Evolutionary conservation across 1,284 basidiomycete species (phyloP), one percentile per base, ranked within the genome.

Genomic region (Cutaneotrichosporon dermatis): DNA sequence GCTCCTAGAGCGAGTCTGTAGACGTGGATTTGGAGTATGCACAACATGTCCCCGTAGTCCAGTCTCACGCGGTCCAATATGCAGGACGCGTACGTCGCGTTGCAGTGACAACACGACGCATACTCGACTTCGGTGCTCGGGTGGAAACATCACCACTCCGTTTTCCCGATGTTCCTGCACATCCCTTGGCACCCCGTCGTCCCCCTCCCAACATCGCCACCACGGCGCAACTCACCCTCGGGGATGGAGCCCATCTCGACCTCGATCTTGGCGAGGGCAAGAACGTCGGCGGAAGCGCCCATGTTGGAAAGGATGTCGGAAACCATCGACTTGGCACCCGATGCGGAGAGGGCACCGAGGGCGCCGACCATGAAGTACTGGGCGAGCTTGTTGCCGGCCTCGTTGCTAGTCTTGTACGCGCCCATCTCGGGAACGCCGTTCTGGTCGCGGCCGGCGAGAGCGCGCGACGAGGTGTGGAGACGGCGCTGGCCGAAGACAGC

Each of bases 341-440:
- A 90, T 59, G 96, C 96, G 66, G 91, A 86, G 76, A 99, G 85
- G 68, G 97, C 84, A 77, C 96, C 96, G 76, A 98, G 85, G 51
- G 92, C 87, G 67, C 96, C 96, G 74, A 99, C 89, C 89, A 97
- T 92, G 80, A 98, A 91, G 84, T 99, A 99, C 42, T 90, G 90
- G 62, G 97, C 82, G 60, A 89, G 87, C 69, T 90, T 88, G 83
- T 92, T 92, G 54, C 83, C 81, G 50, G 85, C 81, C 66, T 86
- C 84, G 67, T 74, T 76, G 73, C 85, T 83, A 54, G 88, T 83
- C 69, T 88, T 86, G 83, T 98, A 98, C 51, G 84, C 79, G 58
- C 85, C 84, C 76, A 90, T 94, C 82, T 98, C 88, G 68, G 96
- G 95, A 33, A 96, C 90, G 66, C 90, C 82, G 56, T 86, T 76